These are phyloP conservation scores for Pichia ethanolica DNA, from an alignment of 805 yeast genomes.

Conservation along the genomic window DNA sequence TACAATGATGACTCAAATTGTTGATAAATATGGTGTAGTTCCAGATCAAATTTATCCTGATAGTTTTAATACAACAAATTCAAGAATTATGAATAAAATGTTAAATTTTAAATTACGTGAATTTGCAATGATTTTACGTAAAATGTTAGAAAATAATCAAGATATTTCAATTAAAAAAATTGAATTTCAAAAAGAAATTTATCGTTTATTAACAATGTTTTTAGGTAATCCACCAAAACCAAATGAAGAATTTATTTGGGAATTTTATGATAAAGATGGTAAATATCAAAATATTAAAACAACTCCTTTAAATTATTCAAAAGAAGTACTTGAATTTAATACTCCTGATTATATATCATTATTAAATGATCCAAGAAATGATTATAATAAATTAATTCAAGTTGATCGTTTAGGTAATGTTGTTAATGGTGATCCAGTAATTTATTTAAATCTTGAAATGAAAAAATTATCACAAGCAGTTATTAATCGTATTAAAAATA, in stretches of 20 bases:
- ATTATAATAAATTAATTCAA: slow-evolving; percentile 52
- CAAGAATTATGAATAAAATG: slow-evolving; percentile 48
- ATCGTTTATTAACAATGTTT: slow-evolving; percentile 57
- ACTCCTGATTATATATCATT: slow-evolving; percentile 52
- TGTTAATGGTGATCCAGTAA: slow-evolving; percentile 59
- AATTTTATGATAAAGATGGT: slow-evolving; percentile 63
- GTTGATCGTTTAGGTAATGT: slow-evolving; percentile 74
- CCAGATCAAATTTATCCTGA: slow-evolving; percentile 74
- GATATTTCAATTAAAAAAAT: slow-evolving; percentile 29
- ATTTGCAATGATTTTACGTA: slow-evolving; percentile 64
- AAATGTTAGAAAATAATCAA: slow-evolving; percentile 32
- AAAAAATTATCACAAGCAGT: slow-evolving; percentile 52
- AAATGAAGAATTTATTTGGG: slow-evolving; percentile 62
- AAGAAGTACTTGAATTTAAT: slow-evolving; percentile 45
- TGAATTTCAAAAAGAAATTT: slow-evolving; percentile 51
- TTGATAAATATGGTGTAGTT: slow-evolving; percentile 74
- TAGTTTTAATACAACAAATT: slow-evolving; percentile 44
- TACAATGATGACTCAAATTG: slow-evolving; percentile 70
- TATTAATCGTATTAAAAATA: slow-evolving; percentile 57
- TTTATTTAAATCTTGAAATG: slow-evolving; percentile 62
- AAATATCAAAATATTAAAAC: slow-evolving; percentile 38
- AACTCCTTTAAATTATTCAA: slow-evolving; percentile 62
- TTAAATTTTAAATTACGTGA: slow-evolving; percentile 69
- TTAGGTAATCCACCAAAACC: slow-evolving; percentile 79
- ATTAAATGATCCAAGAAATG: slow-evolving; percentile 78